Conservation (phyloP, 176 grass and related monocot species). For the Rhynchospora breviuscula region DNA sequence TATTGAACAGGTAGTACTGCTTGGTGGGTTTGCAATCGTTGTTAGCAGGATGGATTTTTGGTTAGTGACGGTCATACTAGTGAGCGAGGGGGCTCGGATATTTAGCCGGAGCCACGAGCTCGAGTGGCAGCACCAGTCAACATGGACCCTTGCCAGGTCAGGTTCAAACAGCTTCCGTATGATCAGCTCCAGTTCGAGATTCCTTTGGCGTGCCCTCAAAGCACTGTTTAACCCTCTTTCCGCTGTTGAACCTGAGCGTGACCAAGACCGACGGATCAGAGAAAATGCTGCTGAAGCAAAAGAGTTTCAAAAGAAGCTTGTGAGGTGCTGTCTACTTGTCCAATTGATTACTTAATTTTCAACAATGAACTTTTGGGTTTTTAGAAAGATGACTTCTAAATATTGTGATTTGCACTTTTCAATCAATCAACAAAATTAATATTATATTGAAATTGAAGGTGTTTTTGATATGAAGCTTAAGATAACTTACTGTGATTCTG, state of each 20-base stretch:
- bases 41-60: slow-evolving; percentile 51
- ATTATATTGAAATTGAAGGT: too few species aligned
- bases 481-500: not conserved
- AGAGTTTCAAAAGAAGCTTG: slow-evolving; percentile 31
- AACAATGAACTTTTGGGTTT: too few species aligned
- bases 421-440: too few species aligned
- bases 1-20: slow-evolving; percentile 37
- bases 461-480: too few species aligned
- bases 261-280: not conserved
- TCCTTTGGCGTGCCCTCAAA: slow-evolving; percentile 16
- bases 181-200: slow-evolving; percentile 34
- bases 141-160: slow-evolving; percentile 17
- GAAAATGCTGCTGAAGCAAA: slow-evolving; percentile 6
- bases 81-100: slow-evolving; percentile 44
- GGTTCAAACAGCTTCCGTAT: not conserved
- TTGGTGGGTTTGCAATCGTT: slow-evolving; percentile 58
- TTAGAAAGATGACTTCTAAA: too few species aligned
- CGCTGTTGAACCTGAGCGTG: not conserved
- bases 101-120: slow-evolving; percentile 70
- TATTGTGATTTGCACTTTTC: too few species aligned
- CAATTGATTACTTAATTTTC: not conserved
- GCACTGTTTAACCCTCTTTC: slow-evolving; percentile 9
- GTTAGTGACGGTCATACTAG: slow-evolving; percentile 42
- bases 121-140: slow-evolving; percentile 66
- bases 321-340: not conserved